These are phyloP conservation scores for Talaromyces sp. DNA, from an alignment of 2,329 filamentous ascomycete genomes.

Conservation along the genomic window DNA sequence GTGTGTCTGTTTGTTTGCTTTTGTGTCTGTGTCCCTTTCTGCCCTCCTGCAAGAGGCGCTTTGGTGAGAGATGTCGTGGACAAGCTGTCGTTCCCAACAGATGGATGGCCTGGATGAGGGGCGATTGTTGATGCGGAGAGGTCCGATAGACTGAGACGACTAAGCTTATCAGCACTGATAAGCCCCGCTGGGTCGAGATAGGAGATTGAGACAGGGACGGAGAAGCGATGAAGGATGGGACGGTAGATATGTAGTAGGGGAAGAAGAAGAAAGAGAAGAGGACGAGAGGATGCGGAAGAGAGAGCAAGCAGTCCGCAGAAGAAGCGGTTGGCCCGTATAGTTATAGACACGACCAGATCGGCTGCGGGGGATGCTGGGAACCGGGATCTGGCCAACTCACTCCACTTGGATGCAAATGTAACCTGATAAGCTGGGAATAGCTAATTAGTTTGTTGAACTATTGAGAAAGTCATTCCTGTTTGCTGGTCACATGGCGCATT, in stretches of 20 bases:
- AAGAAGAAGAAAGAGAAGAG: background rate
- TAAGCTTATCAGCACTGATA: conserved; percentile 11
- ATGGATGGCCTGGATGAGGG: background rate
- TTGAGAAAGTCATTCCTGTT: background rate
- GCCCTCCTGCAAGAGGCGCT: no score
- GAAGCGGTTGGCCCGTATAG: background rate
- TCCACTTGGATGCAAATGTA: conserved; percentile 2
- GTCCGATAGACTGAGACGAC: conserved; percentile 1
- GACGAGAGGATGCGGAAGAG: background rate
- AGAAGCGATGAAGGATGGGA: background rate
- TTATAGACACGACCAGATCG: background rate
- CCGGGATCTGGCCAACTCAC: background rate
- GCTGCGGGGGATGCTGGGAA: background rate
- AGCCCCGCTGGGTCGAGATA: conserved; percentile 9
- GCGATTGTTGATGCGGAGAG: conserved; percentile 7
- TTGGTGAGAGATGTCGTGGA: no score
- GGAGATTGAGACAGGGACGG: background rate
- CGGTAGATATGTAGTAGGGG: background rate
- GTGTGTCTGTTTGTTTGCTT: background rate
- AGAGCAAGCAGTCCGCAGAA: background rate
- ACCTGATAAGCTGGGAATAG: background rate
- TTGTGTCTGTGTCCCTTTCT: background rate
- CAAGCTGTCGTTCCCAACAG: background rate
- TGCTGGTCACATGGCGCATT: background rate
- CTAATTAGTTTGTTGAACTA: background rate